These are phyloP conservation scores for Pholiota conissans DNA, from an alignment of 768 basidiomycete species.

Conservation along the genomic window DNA sequence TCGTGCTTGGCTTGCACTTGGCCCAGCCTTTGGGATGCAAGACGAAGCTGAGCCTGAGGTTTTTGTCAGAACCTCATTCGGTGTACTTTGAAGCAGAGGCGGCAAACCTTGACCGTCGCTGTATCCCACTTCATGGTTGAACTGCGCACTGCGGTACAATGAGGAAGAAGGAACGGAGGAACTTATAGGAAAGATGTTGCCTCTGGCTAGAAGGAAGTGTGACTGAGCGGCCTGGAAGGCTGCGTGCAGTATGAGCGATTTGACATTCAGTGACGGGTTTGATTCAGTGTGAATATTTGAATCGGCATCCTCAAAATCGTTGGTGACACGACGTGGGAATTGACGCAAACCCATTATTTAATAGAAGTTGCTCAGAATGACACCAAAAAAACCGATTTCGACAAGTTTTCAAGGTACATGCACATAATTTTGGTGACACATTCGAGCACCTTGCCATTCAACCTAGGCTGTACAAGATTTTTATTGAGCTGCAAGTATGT, in stretches of 20 bases:
- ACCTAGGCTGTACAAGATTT: no score
- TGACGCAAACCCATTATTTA: background rate
- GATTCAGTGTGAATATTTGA: background rate
- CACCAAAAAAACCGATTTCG: no score
- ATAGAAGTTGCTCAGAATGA: background rate
- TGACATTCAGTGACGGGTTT: slow-evolving; percentile 7
- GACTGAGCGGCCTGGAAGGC: background rate
- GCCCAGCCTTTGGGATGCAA: slow-evolving; percentile 63
- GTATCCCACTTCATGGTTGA: slow-evolving; percentile 32
- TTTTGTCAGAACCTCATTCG: slow-evolving; percentile 3
- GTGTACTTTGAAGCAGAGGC: background rate
- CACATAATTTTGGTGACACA: no score
- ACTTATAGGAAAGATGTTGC: background rate
- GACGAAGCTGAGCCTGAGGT: slow-evolving; percentile 57
- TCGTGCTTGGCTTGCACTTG: slow-evolving; percentile 73
- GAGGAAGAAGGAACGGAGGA: no score
- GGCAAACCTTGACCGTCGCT: slow-evolving; percentile 34
- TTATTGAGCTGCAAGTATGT: no score
- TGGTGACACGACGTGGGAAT: slow-evolving; percentile 6
- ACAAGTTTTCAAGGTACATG: no score
- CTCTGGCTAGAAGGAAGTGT: background rate
- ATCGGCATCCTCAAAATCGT: slow-evolving; percentile 3
- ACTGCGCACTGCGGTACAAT: no score
- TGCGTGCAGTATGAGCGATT: slow-evolving; percentile 4
- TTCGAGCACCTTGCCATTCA: no score